Evolutionary conservation across 257 asterid genomes (phyloP).

Genomic region (Solanum chilense): DNA sequence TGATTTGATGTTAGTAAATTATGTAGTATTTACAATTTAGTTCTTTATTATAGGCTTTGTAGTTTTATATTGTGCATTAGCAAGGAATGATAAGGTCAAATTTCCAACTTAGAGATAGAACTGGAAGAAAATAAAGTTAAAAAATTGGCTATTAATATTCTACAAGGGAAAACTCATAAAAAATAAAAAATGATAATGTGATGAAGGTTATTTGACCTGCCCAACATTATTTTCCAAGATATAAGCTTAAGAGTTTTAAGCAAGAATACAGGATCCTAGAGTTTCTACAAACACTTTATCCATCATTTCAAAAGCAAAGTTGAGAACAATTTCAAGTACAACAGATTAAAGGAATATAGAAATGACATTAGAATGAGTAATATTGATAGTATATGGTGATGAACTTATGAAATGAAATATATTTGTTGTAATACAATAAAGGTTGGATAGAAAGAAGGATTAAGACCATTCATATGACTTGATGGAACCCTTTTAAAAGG

Average conservation of each 20-base stretch:
- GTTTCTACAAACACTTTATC: background rate
- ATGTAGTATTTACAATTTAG: background rate
- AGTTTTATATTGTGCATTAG: too few relatives aligned
- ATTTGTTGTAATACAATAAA: background rate
- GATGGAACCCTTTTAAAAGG: background rate
- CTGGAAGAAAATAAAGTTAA: too few relatives aligned
- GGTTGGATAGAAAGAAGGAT: background rate
- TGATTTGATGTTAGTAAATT: background rate
- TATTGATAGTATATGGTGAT: background rate
- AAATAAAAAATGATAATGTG: too few relatives aligned
- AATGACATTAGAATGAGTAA: background rate
- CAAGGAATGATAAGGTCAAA: too few relatives aligned
- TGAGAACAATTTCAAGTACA: background rate
- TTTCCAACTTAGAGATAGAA: too few relatives aligned
- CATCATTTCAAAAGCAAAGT: background rate
- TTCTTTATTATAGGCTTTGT: too few relatives aligned
- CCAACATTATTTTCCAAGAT: too few relatives aligned
- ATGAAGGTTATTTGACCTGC: too few relatives aligned
- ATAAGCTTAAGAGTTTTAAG: too few relatives aligned
- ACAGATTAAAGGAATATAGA: background rate
- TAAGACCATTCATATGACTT: background rate
- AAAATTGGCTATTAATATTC: too few relatives aligned
- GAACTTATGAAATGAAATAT: background rate
- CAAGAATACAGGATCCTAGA: too few relatives aligned
- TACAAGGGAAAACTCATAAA: too few relatives aligned